phyloP scores from a whole-genome alignment of 108 stramenopile species.

The Mayamaea pseudoterrestris region DNA sequence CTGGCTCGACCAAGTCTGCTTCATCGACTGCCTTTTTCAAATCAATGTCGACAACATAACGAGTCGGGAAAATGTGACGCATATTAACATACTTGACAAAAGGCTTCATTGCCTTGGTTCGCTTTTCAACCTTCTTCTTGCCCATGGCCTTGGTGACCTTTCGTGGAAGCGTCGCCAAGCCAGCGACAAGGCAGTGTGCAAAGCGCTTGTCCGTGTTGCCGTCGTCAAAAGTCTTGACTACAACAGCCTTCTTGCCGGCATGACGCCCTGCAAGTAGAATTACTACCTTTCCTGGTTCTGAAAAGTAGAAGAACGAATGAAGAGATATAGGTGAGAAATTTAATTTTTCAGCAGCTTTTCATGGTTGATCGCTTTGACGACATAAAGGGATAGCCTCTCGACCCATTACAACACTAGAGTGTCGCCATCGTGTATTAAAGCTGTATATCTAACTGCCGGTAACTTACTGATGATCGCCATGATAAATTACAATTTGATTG shows the following conservation, averaged over 20 bases:
- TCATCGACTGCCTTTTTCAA: constrained; percentile 92
- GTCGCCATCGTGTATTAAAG: too few species aligned
- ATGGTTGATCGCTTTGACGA: too few species aligned
- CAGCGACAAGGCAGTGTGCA: constrained; percentile 95
- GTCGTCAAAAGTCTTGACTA: constrained; percentile 96
- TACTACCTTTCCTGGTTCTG: constrained; percentile 97
- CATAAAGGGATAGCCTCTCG: too few species aligned
- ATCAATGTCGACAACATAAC: constrained; percentile 93
- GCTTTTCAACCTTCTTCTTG: constrained; percentile 93
- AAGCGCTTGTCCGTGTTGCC: constrained; percentile 90
- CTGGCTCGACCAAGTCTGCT: constrained; percentile 69
- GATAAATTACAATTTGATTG: too few species aligned
- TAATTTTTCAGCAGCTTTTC: too few species aligned
- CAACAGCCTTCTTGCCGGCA: constrained; percentile 99
- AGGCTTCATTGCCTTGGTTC: constrained; percentile 92
- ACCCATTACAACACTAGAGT: too few species aligned
- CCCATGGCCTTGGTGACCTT: constrained; percentile 96
- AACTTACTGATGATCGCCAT: too few species aligned
- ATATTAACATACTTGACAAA: constrained; percentile 99
- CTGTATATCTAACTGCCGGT: too few species aligned
- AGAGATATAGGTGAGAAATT: too few species aligned
- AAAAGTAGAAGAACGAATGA: constrained; percentile 2
- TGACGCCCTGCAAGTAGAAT: constrained; percentile 97
- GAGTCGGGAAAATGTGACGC: constrained; percentile 99
- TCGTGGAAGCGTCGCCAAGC: constrained; percentile 91